Base-by-base conservation (phyloP, 2,329 filamentous ascomycete species). In the Metarhizium brunneum region DNA sequence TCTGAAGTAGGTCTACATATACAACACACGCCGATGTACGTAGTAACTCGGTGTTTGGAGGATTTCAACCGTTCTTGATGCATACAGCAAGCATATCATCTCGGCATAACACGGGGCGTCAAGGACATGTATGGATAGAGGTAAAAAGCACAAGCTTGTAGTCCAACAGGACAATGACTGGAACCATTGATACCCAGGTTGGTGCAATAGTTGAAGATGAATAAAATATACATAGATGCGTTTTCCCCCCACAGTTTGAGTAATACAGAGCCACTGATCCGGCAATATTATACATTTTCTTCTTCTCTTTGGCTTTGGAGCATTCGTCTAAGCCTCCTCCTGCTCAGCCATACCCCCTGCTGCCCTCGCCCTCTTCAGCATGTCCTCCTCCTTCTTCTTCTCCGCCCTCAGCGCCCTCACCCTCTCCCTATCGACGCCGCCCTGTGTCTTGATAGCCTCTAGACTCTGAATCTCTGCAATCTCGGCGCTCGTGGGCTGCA, bases 401-500 rank as follows among this genome's bases (percentile, higher is more conserved):
- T 79, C 79, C 38, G 79, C 75, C 58, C 81, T 73, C 55, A 77
- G 74, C 61, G 78, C 77, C 64, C 71, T 70, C 59, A 80, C 74
- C 56, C 77, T 71, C 59, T 77, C 74, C 20, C 81, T 75, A 68
- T 88, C 85, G 52, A 74, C 68, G 54, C 76, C 73, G 43, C 75
- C 78, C 63, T 75, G 71, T 64, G 73, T 75, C 57, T 71, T 68
- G 57, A 80, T 72, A 58, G 83, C 81, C 62, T 81, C 75, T 14
- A 88, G 63, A 62, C 81, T 76, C 60, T 72, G 71, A 69, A 87
- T 70, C 71, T 85, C 77, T 53, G 74, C 71, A 57, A 75, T 64
- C 62, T 92, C 87, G 64, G 85, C 78, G 2, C 73, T 69, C 1
- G 80, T 85, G 2, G 85, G 76, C 58, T 77, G 64, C 1, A 91